A percentile compares a stretch with the other conserved stretches of the same genome.
Evolutionary conservation across 352 stramenopile species (phyloP).

Genomic region (Pythium periplocum): DNA sequence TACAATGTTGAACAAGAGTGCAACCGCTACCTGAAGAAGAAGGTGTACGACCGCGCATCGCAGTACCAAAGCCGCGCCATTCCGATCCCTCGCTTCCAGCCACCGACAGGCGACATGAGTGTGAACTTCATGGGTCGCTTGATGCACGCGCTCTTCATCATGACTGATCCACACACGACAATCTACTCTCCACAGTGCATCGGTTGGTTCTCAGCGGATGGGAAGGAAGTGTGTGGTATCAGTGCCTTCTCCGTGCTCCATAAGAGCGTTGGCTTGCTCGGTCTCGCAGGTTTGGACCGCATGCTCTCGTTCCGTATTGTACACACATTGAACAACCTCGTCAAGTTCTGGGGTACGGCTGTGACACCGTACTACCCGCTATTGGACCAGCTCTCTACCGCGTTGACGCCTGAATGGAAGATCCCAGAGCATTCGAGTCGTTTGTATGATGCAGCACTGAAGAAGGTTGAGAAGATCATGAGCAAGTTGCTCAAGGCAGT

Average conservation of each 20-base stretch:
- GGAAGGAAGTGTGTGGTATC: constrained; percentile 86
- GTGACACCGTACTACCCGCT: constrained; percentile 88
- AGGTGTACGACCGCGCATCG: constrained; percentile 88
- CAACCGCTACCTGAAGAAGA: constrained; percentile 94
- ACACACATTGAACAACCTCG: constrained; percentile 91
- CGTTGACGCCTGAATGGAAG: constrained; percentile 85
- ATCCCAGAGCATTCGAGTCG: constrained; percentile 80
- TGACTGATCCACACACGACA: constrained; percentile 89
- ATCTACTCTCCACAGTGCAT: constrained; percentile 91
- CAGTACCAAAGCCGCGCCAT: constrained; percentile 90
- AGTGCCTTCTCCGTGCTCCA: constrained; percentile 87
- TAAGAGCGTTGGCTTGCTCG: constrained; percentile 88
- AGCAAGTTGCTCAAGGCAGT: constrained; percentile 91
- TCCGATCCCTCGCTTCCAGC: constrained; percentile 90
- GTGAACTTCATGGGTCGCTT: constrained; percentile 93
- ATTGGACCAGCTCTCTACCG: constrained; percentile 84
- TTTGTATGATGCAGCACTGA: constrained; percentile 85
- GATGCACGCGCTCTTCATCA: constrained; percentile 89
- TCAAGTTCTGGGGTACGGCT: constrained; percentile 90
- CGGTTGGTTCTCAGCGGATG: constrained; percentile 88
- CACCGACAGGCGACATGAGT: constrained; percentile 76
- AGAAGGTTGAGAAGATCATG: constrained; percentile 94
- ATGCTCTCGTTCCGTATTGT: constrained; percentile 92
- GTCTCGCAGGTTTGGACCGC: constrained; percentile 88
- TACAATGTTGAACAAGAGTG: constrained; percentile 96